Base-by-base conservation (phyloP, 495 filamentous ascomycete genomes). In the Jackrogersella multiformis region DNA sequence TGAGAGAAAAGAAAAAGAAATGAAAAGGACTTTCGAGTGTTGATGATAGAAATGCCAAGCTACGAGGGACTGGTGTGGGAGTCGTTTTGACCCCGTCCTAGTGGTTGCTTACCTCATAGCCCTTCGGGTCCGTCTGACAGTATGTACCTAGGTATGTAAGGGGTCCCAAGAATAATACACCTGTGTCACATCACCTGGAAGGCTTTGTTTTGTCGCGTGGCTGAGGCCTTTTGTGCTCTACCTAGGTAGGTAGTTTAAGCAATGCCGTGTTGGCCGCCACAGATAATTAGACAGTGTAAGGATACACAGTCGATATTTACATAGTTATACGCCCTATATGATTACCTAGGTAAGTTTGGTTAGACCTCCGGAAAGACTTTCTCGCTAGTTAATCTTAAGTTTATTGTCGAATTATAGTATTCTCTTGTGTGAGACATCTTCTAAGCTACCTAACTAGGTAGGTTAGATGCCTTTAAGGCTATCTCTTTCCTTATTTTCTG, bases 21-120 rank as follows among this genome's bases (percentile, higher is more conserved):
- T n/a, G n/a, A n/a, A n/a, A n/a, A n/a, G 13, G 16, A 16, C 21
- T 30, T 51, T 49, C 18, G n/a, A 24, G 16, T 18, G 10, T 56
- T 28, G 26, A 56, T 3, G n/a, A 34, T 42, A 34, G 38, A 42
- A 56, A n/a, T n/a, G 54, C 39, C 26, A 45, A 45, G 26, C 30
- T 45, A 12, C n/a, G 13, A 44, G 39, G 39, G 6, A 2, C 32
- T 28, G 32, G 23, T 15, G 41, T 35, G 38, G 41, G 41, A 45
- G 18, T 45, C 55, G 5, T 46, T 21, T 15, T 6, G 39, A 57
- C 15, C 55, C 38, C 55, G 21, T 54, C 34, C 21, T 10, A 21
- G 2, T n/a, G 23, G 41, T 20, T 2, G n/a, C n/a, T n/a, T n/a
- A 12, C 8, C n/a, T 20, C 15, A 44, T 44, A 2, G 18, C 18